Evolutionary conservation across 345 rosid species (phyloP).

Genomic region (Tarenaya hassleriana): DNA sequence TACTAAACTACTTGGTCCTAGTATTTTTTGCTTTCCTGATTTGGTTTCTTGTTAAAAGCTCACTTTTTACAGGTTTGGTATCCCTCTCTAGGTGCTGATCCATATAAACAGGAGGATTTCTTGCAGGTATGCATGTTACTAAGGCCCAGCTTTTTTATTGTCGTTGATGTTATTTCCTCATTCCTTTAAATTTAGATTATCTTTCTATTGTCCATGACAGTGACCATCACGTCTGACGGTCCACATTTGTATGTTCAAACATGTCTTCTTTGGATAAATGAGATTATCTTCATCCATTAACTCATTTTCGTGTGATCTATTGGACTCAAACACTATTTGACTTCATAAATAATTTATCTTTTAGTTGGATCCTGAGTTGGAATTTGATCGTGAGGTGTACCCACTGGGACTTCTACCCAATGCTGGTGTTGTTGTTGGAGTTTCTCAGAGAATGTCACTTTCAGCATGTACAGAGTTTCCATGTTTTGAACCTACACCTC

Average conservation of each 20-base stretch:
- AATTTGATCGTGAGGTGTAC: conserved; percentile 95
- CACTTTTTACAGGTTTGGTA: conserved; percentile 89
- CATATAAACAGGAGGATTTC: conserved; percentile 92
- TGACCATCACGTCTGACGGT: background rate
- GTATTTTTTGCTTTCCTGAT: conserved; percentile 37
- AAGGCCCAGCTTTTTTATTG: background rate
- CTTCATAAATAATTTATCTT: conserved; percentile 19
- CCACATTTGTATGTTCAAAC: conserved; percentile 5
- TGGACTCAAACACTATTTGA: background rate
- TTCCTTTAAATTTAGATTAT: background rate
- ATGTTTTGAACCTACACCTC: conserved; percentile 97
- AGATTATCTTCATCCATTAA: background rate
- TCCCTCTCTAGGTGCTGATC: conserved; percentile 85
- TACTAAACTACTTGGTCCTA: background rate
- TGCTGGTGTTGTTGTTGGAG: conserved; percentile 92
- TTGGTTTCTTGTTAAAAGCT: conserved; percentile 40
- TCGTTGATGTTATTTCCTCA: background rate
- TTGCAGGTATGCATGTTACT: conserved; percentile 60
- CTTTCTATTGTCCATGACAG: background rate
- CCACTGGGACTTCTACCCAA: conserved; percentile 97
- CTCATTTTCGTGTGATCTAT: conserved; percentile 3
- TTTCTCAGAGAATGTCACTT: conserved; percentile 93
- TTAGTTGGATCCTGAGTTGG: conserved; percentile 95
- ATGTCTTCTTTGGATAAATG: background rate
- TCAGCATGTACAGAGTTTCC: conserved; percentile 97